A percentile compares a stretch with the other conserved stretches of the same genome.
phyloP scores from a whole-genome alignment of 2,329 filamentous ascomycete genomes.

The Scedosporium minutisporum region DNA sequence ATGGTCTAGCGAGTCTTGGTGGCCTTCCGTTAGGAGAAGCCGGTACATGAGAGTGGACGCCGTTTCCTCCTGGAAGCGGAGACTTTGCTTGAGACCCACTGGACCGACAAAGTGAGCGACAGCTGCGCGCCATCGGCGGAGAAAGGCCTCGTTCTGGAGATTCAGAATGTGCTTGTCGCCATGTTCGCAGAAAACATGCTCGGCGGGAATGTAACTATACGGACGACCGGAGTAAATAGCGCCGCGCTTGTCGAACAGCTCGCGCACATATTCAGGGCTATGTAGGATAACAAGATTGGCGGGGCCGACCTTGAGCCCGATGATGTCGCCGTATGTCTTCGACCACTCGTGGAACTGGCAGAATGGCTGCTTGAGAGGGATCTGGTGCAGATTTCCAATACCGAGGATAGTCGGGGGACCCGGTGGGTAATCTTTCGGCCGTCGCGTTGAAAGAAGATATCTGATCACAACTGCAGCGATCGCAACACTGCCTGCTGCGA shows the following conservation, averaged over 20 bases:
- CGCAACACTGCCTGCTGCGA: background rate
- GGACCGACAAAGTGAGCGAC: constrained; percentile 13
- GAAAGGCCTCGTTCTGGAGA: constrained; percentile 13
- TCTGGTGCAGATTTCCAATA: constrained; percentile 17
- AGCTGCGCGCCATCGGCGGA: constrained; percentile 14
- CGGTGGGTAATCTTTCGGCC: constrained; percentile 13
- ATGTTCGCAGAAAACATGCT: constrained; percentile 15
- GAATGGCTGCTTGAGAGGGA: constrained; percentile 16
- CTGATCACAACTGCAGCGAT: background rate
- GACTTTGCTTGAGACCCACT: constrained; percentile 10
- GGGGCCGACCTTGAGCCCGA: constrained; percentile 20
- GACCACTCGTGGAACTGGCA: constrained; percentile 22
- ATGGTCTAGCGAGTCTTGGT: constrained; percentile 8
- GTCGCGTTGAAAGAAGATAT: constrained; percentile 7
- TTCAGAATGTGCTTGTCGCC: constrained; percentile 14
- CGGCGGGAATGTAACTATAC: constrained; percentile 16
- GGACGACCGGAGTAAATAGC: constrained; percentile 28
- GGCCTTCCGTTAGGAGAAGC: constrained; percentile 11
- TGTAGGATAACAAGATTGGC: constrained; percentile 24
- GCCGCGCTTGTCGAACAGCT: constrained; percentile 27
- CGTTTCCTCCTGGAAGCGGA: constrained; percentile 14
- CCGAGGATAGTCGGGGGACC: constrained; percentile 14
- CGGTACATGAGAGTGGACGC: constrained; percentile 11
- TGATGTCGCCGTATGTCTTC: constrained; percentile 22
- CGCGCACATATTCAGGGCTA: constrained; percentile 20